Conservation (phyloP, 1,284 basidiomycete species). For the Meira nashicola region DNA sequence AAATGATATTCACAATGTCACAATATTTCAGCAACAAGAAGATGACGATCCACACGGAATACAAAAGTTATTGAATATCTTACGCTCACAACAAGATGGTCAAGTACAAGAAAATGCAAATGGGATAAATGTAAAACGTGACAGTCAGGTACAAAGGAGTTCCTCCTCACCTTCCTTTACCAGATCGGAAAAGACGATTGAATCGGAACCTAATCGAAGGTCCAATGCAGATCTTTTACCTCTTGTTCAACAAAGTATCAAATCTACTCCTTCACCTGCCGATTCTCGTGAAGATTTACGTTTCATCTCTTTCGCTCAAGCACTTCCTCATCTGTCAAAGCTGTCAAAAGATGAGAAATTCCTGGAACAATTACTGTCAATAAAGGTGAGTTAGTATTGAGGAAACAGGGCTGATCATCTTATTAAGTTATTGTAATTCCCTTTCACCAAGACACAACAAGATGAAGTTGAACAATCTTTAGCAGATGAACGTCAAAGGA, state of each 20-base stretch:
- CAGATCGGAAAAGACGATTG: neutral
- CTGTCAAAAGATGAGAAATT: conserved; percentile 7
- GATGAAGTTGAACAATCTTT: conserved; percentile 1
- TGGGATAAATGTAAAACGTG: neutral
- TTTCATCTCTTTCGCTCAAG: conserved; percentile 7
- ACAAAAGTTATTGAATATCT: neutral
- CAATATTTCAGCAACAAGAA: neutral
- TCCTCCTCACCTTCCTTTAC: neutral
- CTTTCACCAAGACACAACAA: conserved; percentile 2
- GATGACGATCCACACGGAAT: conserved; percentile 6
- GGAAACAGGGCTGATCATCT: neutral
- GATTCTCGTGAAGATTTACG: neutral
- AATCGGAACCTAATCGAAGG: neutral
- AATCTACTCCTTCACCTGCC: neutral
- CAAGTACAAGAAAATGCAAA: neutral
- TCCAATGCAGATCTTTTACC: neutral
- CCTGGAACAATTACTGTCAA: neutral
- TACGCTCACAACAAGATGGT: conserved; percentile 2
- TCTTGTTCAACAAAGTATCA: neutral
- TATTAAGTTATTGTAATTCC: neutral
- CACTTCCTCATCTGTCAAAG: conserved; percentile 2
- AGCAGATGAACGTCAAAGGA: neutral
- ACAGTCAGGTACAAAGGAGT: too few relatives aligned
- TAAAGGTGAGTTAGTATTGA: conserved; percentile 6
- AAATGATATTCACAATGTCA: too few relatives aligned